Evolutionary conservation across 768 basidiomycete species (phyloP).

Genomic region (Russula dissimulans): DNA sequence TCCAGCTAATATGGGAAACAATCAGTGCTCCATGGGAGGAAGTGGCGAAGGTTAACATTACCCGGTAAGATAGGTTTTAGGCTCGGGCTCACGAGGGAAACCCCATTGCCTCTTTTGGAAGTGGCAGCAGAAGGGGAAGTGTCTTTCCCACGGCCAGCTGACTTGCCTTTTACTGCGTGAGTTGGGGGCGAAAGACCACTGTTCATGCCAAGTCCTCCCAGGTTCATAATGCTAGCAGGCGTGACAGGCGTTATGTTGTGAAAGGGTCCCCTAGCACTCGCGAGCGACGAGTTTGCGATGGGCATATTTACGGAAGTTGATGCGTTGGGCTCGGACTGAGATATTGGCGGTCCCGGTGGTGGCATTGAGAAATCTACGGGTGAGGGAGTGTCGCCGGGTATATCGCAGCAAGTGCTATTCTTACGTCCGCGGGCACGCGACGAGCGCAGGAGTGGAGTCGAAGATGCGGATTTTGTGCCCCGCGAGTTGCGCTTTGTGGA

Average conservation of each 20-base stretch:
- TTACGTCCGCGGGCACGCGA: constrained; percentile 36
- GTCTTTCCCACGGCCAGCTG: constrained; percentile 13
- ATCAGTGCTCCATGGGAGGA: constrained; percentile 7
- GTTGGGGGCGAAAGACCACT: constrained; percentile 33
- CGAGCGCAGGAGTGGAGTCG: constrained; percentile 24
- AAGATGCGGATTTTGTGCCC: constrained; percentile 18
- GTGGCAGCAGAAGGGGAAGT: background rate
- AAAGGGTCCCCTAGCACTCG: constrained; percentile 15
- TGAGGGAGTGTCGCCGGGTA: constrained; percentile 55
- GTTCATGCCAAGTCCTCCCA: constrained; percentile 52
- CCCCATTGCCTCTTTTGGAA: constrained; percentile 26
- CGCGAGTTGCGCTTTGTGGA: constrained; percentile 4
- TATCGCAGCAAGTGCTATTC: constrained; percentile 26
- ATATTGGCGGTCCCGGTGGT: constrained; percentile 55
- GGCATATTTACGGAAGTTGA: background rate
- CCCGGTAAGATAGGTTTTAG: constrained; percentile 71
- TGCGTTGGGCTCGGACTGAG: constrained; percentile 6
- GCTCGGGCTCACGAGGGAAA: constrained; percentile 39
- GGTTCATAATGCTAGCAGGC: constrained; percentile 87
- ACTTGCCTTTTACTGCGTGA: constrained; percentile 18
- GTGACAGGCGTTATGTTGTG: constrained; percentile 67
- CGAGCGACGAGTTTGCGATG: background rate
- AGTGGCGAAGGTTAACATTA: constrained; percentile 24
- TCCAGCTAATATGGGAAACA: constrained; percentile 25
- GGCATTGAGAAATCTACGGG: constrained; percentile 88